Conservation (phyloP, 495 filamentous ascomycete genomes). For the Hyaloscypha variabilis region DNA sequence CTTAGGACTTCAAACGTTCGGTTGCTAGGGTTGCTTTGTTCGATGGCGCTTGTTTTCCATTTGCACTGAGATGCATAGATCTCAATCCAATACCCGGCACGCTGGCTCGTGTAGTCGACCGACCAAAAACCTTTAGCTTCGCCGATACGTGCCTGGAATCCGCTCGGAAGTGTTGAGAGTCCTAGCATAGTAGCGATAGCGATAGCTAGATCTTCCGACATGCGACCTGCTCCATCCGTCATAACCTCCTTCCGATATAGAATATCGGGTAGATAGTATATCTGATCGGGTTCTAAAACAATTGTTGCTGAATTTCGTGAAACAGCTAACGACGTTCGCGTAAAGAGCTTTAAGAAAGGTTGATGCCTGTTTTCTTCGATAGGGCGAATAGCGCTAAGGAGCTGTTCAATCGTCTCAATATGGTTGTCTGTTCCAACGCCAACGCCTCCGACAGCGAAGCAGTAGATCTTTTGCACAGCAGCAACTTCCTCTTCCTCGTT, state of each 20-base stretch:
- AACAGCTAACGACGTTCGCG: slow-evolving; percentile 39
- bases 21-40: slow-evolving; percentile 41
- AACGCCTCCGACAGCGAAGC: slow-evolving; percentile 55
- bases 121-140: slow-evolving; percentile 92
- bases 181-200: slow-evolving; percentile 61
- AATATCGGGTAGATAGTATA: slow-evolving; percentile 39
- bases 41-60: slow-evolving; percentile 59
- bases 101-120: slow-evolving; percentile 48
- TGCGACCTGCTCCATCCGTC: slow-evolving; percentile 81
- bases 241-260: slow-evolving; percentile 52
- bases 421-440: slow-evolving; percentile 18
- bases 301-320: slow-evolving; percentile 53
- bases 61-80: slow-evolving; percentile 81
- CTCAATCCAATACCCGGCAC: slow-evolving; percentile 64
- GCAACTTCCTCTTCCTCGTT: slow-evolving; percentile 11
- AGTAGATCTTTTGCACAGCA: slow-evolving; percentile 44
- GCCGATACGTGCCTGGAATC: slow-evolving; percentile 80
- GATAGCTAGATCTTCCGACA: slow-evolving; percentile 65
- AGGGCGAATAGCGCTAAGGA: slow-evolving; percentile 58
- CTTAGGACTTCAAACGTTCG: slow-evolving; percentile 75
- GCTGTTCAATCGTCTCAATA: slow-evolving; percentile 32
- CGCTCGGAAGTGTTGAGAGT: slow-evolving; percentile 64
- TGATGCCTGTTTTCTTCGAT: slow-evolving; percentile 41
- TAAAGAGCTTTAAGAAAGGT: slow-evolving; percentile 54
- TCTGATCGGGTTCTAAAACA: slow-evolving; percentile 43